A percentile compares a stretch with the other conserved stretches of the same genome.
Conservation (phyloP, 768 basidiomycete genomes). For the Tulasnella sp. region DNA sequence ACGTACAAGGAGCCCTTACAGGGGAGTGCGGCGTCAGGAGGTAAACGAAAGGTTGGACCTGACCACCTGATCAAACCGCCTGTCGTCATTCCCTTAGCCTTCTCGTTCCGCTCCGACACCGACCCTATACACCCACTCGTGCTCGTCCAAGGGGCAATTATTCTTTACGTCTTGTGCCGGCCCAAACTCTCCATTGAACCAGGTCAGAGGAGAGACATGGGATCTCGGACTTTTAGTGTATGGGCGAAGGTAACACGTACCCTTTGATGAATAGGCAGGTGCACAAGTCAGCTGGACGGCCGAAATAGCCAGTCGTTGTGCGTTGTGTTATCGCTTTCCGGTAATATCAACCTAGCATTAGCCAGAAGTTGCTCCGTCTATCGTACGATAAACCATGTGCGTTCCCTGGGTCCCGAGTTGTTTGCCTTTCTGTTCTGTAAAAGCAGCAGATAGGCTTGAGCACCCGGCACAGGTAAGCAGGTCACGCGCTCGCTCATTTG, state of each 20-base stretch:
- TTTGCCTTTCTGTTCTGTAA: background rate
- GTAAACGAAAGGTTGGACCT: background rate
- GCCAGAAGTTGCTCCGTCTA: background rate
- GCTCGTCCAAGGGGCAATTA: background rate
- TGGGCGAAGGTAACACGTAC: too few relatives aligned
- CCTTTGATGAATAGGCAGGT: background rate
- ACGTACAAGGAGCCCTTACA: background rate
- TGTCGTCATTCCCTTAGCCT: background rate
- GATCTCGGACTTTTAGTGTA: background rate
- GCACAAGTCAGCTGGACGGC: background rate
- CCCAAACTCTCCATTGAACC: conserved; percentile 2
- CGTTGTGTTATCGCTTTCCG: background rate
- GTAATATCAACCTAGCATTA: background rate
- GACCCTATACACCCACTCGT: background rate
- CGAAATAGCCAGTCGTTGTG: background rate
- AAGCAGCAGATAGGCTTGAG: background rate
- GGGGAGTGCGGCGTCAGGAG: conserved; percentile 17
- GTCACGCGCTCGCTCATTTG: background rate
- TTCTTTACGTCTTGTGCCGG: background rate
- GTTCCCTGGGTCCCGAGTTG: background rate
- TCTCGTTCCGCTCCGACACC: conserved; percentile 6
- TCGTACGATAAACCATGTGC: background rate
- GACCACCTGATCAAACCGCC: background rate
- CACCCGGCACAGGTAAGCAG: background rate
- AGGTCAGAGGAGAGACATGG: background rate